Evolutionary conservation across 1,284 basidiomycete species (phyloP).

Genomic region (Apiotrichum laibachii): DNA sequence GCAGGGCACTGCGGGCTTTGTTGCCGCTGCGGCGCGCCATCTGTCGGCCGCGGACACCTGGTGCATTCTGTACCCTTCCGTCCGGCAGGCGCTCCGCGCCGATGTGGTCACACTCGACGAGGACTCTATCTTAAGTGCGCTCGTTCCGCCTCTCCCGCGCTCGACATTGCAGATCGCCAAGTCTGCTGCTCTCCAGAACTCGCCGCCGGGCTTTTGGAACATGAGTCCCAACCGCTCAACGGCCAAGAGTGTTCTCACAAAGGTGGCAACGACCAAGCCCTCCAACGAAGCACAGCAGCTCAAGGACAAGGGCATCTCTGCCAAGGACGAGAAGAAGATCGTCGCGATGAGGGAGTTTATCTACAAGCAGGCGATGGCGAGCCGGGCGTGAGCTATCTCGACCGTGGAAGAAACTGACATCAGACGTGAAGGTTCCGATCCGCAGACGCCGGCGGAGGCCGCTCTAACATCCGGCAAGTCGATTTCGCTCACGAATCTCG

Average conservation of each 20-base stretch:
- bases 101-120: constrained; percentile 80
- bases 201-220: constrained; percentile 67
- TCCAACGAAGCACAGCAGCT: constrained; percentile 3
- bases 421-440: constrained; percentile 32
- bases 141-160: constrained; percentile 73
- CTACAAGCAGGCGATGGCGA: constrained; percentile 70
- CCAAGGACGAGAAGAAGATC: constrained; percentile 45
- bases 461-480: constrained; percentile 35
- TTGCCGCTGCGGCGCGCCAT: constrained; percentile 75
- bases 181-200: constrained; percentile 44
- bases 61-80: constrained; percentile 90
- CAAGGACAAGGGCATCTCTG: constrained; percentile 55
- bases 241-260: constrained; percentile 11
- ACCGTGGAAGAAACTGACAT: constrained; percentile 13
- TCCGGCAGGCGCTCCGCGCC: constrained; percentile 78
- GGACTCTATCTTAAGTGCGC: constrained; percentile 65
- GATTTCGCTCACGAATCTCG: constrained; percentile 68
- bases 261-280: neutral
- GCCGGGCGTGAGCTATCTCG: constrained; percentile 59
- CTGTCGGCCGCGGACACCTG: constrained; percentile 83
- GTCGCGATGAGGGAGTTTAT: constrained; percentile 81
- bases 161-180: constrained; percentile 81
- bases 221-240: constrained; percentile 22
- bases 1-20: constrained; percentile 83
- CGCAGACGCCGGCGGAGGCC: constrained; percentile 23